These are phyloP conservation scores for Vaccinium darrowii DNA, from an alignment of 148 eudicot species.

Conservation along the genomic window DNA sequence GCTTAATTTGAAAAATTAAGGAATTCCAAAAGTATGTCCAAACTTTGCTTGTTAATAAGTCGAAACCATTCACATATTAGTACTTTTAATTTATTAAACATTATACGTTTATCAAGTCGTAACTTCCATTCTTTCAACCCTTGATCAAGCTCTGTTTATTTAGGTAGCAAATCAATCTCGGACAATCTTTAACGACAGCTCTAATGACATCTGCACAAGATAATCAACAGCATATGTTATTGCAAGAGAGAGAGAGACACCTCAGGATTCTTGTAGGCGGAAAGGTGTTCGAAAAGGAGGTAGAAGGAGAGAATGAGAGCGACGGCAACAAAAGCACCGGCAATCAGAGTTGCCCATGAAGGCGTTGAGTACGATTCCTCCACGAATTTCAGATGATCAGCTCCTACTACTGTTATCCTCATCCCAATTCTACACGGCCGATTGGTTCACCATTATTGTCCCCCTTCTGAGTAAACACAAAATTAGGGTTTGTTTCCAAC, in stretches of 20 bases:
- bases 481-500: slow-evolving; percentile 18
- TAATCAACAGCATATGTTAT: background rate
- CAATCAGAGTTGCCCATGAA: slow-evolving; percentile 70
- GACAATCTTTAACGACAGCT: background rate
- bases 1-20: background rate
- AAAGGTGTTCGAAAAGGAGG: slow-evolving; percentile 79
- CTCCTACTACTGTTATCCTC: slow-evolving; percentile 27
- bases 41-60: background rate
- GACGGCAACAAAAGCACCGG: slow-evolving; percentile 60
- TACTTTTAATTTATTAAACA: background rate
- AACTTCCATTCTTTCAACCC: background rate
- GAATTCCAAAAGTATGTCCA: background rate
- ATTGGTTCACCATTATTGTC: background rate
- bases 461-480: background rate
- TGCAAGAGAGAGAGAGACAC: slow-evolving; percentile 25
- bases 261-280: slow-evolving; percentile 94
- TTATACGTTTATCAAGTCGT: background rate
- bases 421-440: slow-evolving; percentile 17
- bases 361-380: slow-evolving; percentile 45
- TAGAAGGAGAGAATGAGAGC: slow-evolving; percentile 76
- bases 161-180: background rate
- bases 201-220: background rate
- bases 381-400: slow-evolving; percentile 21
- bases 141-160: background rate
- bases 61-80: background rate